A percentile compares a stretch with the other conserved stretches of the same genome.
Conservation (phyloP, 1,139 yeast genomes). For the Hanseniaspora sp. region DNA sequence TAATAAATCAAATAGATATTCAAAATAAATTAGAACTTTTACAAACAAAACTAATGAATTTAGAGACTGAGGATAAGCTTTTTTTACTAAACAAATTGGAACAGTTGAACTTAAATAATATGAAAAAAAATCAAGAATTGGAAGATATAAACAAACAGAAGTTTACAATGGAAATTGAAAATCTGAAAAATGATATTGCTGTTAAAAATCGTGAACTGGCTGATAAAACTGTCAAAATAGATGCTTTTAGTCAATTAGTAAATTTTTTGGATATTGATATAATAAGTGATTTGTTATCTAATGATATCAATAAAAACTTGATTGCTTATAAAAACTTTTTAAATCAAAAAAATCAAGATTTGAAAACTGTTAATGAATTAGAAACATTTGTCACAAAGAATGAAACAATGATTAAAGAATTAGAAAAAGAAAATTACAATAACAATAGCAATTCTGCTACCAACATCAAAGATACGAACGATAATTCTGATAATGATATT, state of each 20-base stretch:
- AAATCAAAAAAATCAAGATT: constrained; percentile 4
- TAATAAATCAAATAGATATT: constrained; percentile 4
- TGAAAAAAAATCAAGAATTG: not conserved
- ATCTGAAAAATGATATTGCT: not conserved
- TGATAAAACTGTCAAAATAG: not conserved
- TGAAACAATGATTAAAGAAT: not conserved
- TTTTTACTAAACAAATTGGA: not conserved
- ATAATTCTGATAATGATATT: not conserved
- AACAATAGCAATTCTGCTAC: not conserved
- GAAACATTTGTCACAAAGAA: not conserved
- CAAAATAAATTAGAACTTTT: not conserved
- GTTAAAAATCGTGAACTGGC: not conserved
- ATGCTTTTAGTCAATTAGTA: not conserved
- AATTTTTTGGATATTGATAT: not conserved
- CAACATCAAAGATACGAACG: not conserved
- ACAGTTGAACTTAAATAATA: not conserved
- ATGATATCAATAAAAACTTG: constrained; percentile 1
- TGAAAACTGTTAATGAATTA: not conserved
- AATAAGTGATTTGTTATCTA: not conserved
- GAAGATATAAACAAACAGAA: not conserved
- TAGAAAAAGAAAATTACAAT: not conserved
- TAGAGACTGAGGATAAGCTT: not conserved
- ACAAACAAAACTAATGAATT: not conserved
- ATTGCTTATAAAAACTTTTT: constrained; percentile 1
- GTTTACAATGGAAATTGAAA: not conserved